Base-by-base conservation (phyloP, 192 early-diverging fungal genomes). In the Lunasporangiospora selenospora region DNA sequence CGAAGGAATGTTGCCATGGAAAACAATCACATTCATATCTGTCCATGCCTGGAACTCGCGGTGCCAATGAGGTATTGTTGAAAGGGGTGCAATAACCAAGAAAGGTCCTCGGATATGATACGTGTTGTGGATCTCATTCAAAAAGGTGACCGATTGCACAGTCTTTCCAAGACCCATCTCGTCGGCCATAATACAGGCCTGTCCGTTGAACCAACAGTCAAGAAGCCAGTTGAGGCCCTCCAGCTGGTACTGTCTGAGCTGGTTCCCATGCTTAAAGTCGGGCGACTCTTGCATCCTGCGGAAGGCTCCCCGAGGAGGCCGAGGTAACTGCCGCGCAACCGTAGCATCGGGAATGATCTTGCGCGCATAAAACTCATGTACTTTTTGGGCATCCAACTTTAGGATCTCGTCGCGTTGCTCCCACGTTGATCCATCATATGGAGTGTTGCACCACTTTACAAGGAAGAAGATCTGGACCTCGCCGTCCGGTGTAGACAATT, bases 161-260 rank as follows among this genome's bases (percentile, higher is more conserved):
- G 93, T 93, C 78, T 94, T 94, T 31, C 93, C 92, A 18, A 94
- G 62, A 32, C 92, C 92, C 92, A 98, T 97, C 71, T 99, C 98
- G 77, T 99, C 98, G 0, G 98, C 98, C 95, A 99, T 98, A 54
- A 99, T 99, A 66, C 94, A 97, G 85, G 87, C 90, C 48, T 91
- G 85, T 27, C 77, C 63, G 52, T 86, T 87, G 75, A 86, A 87
- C 83, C 90, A 93, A 56, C 91, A 93, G 58, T 87, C 90, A 48
- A 89, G 36, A 8, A 94, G 73, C 92, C 92, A 94, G 64, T 93
- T 94, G 18, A 94, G 64, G 13, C 92, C 92, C 63, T 94, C 92
- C 42, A 94, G 75, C 58, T 94, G 92, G 54, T 94, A 94, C 24
- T 87, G 50, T 9, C 92, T 81, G 26, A 93, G 60, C 34, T 79